phyloP scores from a whole-genome alignment of 1,139 yeast species.

The Yamadazyma spencermartinsiae region DNA sequence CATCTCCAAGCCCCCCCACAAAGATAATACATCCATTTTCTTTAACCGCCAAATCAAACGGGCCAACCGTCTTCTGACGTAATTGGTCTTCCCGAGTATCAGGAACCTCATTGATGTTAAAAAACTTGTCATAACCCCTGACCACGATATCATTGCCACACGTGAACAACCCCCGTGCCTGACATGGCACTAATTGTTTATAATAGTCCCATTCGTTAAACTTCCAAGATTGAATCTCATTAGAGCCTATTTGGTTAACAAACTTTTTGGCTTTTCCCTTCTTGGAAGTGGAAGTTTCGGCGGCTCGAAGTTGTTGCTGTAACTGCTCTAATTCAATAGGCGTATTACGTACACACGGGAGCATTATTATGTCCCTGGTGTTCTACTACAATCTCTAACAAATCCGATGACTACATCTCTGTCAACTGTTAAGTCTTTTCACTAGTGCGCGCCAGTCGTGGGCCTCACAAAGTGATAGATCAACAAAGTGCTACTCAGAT shows the following conservation, averaged over 20 bases:
- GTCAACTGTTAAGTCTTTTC: no score
- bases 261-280: constrained; percentile 25
- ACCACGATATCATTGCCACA: constrained; percentile 53
- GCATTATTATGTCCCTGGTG: not conserved
- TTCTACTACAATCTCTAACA: no score
- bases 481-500: not conserved
- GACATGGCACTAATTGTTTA: constrained; percentile 55
- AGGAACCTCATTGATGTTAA: constrained; percentile 69
- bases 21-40: constrained; percentile 94
- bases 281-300: constrained; percentile 18
- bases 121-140: constrained; percentile 94
- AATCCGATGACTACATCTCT: no score
- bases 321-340: constrained; percentile 15
- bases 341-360: constrained; percentile 13
- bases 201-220: constrained; percentile 89
- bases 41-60: constrained; percentile 77
- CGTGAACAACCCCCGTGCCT: constrained; percentile 87
- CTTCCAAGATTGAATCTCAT: constrained; percentile 57
- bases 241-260: constrained; percentile 17
- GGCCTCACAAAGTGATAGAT: no score
- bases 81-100: constrained; percentile 53
- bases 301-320: constrained; percentile 16
- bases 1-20: constrained; percentile 72
- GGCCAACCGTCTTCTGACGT: constrained; percentile 57
- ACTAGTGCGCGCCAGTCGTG: no score